These are phyloP conservation scores for Citrus sp. DNA, from an alignment of 345 rosid genomes.

Conservation along the genomic window DNA sequence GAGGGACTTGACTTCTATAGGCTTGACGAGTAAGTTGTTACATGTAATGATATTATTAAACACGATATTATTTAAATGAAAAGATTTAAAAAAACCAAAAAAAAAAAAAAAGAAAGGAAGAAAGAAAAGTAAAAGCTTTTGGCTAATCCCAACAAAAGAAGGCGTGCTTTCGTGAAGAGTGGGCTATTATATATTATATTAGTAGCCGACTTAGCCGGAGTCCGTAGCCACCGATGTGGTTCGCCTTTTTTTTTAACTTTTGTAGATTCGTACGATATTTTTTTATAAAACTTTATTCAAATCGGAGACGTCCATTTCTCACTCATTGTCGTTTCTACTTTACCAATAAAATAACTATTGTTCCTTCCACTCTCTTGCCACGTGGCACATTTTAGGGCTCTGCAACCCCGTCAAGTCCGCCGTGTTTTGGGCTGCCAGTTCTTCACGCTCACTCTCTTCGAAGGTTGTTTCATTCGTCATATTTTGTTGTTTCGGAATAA, in stretches of 20 bases:
- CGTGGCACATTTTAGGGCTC: not conserved
- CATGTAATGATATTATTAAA: too few relatives aligned
- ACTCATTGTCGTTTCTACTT: not conserved
- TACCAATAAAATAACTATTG: not conserved
- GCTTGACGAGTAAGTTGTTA: too few relatives aligned
- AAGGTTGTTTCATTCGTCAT: not conserved
- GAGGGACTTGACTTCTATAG: too few relatives aligned
- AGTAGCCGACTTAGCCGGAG: not conserved
- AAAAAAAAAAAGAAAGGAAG: too few relatives aligned
- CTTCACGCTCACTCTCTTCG: not conserved
- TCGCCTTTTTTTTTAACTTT: not conserved
- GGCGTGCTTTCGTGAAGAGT: not conserved
- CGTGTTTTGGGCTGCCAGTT: not conserved
- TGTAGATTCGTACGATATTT: not conserved
- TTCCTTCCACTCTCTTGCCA: not conserved
- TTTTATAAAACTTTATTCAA: too few relatives aligned
- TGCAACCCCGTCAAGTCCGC: not conserved
- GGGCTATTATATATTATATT: not conserved
- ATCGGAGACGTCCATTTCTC: not conserved
- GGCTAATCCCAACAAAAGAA: not conserved
- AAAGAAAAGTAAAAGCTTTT: not conserved
- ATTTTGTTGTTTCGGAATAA: too few relatives aligned
- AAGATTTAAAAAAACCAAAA: too few relatives aligned
- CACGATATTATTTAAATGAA: too few relatives aligned
- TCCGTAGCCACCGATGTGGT: not conserved